Evolutionary conservation across 2,329 filamentous ascomycete species (phyloP), one percentile per base, ranked within the genome.

Genomic region (Orbilia ellipsospora): DNA sequence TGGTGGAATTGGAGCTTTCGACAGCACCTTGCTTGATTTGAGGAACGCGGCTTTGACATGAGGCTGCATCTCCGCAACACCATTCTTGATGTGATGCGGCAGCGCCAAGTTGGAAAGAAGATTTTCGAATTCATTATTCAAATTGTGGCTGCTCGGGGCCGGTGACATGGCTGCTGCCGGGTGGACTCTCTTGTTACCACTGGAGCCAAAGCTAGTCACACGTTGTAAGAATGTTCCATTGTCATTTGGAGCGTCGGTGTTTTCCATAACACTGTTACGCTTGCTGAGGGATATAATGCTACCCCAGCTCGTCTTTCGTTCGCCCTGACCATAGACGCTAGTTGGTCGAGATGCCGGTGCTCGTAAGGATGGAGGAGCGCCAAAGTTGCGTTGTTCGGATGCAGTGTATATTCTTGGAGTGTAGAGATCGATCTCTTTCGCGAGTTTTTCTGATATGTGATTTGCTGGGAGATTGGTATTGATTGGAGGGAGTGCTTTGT

Each of bases 41-140:
- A 74, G 63, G 26, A 74, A 67, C 7, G 63, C 61, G 12, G 70
- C 70, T 50, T 74, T 74, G 44, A 74, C 63, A 18, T 74, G 63
- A 6, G 63, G 16, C 18, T 54, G 50, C 63, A 74, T 74, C 45
- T 59, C 59, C 18, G 57, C 50, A 44, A 63, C 70, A 44, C 70
- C 70, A 40, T 48, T 68, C 59, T 74, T 74, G 40, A 74, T 74
- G 52, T 74, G 66, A n/a, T 63, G 42, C 5, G 70, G 70, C n/a
- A 74, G 70, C 28, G 61, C 70, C 28, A 52, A 68, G 44, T 54
- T 59, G 26, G 63, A 59, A 60, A 74, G 15, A 20, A 74, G 63
- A 12, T 74, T 36, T 13, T 63, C 59, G 26, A 74, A 74, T 42
- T 74, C 70, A 23, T 57, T 51, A 18, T 74, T 74, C 42, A 74